Evolutionary conservation across 225 moss, liverwort and hornwort genomes (phyloP), one percentile per base, ranked within the genome.

Genomic region (Pseudoscleropodium purum): DNA sequence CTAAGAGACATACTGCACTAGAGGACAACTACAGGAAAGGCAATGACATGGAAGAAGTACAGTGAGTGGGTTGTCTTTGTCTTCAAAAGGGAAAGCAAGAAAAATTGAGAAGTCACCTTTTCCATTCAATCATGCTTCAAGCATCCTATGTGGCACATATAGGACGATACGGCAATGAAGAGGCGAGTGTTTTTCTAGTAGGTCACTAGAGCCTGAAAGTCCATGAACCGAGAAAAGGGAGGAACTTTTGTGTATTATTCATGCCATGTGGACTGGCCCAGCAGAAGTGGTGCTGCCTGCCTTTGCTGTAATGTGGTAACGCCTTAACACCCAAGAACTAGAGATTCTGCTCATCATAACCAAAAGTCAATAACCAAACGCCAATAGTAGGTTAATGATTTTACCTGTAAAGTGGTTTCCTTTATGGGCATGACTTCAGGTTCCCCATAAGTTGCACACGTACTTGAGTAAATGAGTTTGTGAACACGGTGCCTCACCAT

Each of bases 381-480:
- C 74, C 62, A 37, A 69, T 17, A 62, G 52, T 66, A 72, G 9
- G 31, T 61, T 61, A 41, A 70, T 64, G 30, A 18, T 4, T 36
- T 78, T 94, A 96, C 96, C 96, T 96, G 97, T 26, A 85, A 86
- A 49, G 97, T 98, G 88, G 70, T 90, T 90, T 98, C 97, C 57
- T 92, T 96, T 34, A 98, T 98, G 45, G 98, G 98, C 98, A 98
- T 96, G 18, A 90, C 73, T 43, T 92, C 89, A 79, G 98, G 98
- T 92, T 98, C 98, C 82, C 98, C 97, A 78, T 98, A 98, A 63
- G 98, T 97, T 86, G 97, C 98, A 91, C 98, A 98, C 23, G 97
- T 98, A 86, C 98, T 98, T 13, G 98, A 98, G 87, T 98, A 98
- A 54, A 98, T 96, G n/a, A 98, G 93, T 75, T 91, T 96, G 87